Conservation (phyloP, 805 yeast genomes). For the Ogataea degrootiae region DNA sequence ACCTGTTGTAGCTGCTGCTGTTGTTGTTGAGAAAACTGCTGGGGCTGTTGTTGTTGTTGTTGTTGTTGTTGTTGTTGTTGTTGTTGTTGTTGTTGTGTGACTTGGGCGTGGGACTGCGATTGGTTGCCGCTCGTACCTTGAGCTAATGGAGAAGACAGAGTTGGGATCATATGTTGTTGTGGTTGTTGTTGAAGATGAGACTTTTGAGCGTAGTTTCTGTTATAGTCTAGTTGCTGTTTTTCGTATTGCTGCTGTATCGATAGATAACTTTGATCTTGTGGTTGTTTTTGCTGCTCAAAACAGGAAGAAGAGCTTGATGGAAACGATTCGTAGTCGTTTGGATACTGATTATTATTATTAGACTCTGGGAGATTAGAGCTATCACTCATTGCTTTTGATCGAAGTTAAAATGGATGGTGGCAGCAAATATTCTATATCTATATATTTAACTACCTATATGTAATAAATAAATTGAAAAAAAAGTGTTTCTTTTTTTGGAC, state of each 20-base stretch:
- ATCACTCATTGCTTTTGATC: too few relatives aligned
- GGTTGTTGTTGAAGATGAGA: not conserved
- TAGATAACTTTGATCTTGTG: not conserved
- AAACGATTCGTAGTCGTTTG: not conserved
- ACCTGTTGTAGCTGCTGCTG: not conserved
- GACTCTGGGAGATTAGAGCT: too few relatives aligned
- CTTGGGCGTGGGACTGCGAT: not conserved
- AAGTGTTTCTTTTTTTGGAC: too few relatives aligned
- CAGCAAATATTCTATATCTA: too few relatives aligned
- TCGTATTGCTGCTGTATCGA: slow-evolving; percentile 4
- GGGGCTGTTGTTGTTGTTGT: slow-evolving; percentile 2
- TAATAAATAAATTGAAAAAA: too few relatives aligned
- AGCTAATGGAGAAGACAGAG: not conserved
- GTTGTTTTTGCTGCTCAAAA: not conserved
- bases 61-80: not conserved
- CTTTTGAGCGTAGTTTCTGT: not conserved
- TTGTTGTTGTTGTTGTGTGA: not conserved
- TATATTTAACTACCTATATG: too few relatives aligned
- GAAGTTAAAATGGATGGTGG: too few relatives aligned
- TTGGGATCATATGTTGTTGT: not conserved
- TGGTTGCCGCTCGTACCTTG: not conserved
- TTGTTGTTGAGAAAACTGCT: not conserved
- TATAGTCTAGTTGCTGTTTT: slow-evolving; percentile 2
- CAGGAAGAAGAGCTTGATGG: too few relatives aligned
- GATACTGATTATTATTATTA: too few relatives aligned